Base-by-base conservation (phyloP, 164 flowering plant species). In the Euptelea pleiosperma region DNA sequence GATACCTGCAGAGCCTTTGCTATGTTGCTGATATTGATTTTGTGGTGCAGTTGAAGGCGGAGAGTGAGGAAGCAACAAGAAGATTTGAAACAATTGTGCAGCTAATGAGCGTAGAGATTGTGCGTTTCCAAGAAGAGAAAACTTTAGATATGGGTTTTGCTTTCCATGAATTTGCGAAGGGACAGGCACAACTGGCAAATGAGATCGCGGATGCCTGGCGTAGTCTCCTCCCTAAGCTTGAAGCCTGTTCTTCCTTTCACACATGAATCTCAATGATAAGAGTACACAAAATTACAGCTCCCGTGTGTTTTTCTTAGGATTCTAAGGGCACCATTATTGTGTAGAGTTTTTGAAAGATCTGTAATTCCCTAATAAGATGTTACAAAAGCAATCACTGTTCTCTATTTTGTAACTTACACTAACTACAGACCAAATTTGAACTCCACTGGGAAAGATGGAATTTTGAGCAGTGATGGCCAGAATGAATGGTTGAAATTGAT, bases 381-480 rank as follows among this genome's bases (percentile, higher is more conserved):
- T n/a, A 24, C 18, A 48, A 2, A 8, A 29, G 6, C 30, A 10
- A 26, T 9, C 24, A n/a, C 5, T 28, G 3, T 1, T 55, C 10
- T 22, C 11, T 16, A 37, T 37, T 55, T 26, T 55, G 45, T 41
- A 55, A 37, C 30, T 41, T 55, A 6, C 7, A n/a, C 19, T 9
- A 12, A 25, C 3, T 25, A 1, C 16, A 4, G 18, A 30, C n/a
- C 8, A 5, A 48, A 48, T 48, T 8, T 85, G 47, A 93, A 90
- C 74, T 88, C 96, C 68, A 93, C 73, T 25, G 90, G 50, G 69
- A 90, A 93, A 1, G 89, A 82, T 18, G 94, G 99, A 59, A 88
- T 57, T 70, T 76, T 86, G 6, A 90, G 83, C 61, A 90, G 69
- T n/a, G 99, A 86, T 25, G 99, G 97, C 99, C 99, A 93, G 69